Evolutionary conservation across 805 yeast genomes (phyloP).

Genomic region (Myxozyma sirexii): DNA sequence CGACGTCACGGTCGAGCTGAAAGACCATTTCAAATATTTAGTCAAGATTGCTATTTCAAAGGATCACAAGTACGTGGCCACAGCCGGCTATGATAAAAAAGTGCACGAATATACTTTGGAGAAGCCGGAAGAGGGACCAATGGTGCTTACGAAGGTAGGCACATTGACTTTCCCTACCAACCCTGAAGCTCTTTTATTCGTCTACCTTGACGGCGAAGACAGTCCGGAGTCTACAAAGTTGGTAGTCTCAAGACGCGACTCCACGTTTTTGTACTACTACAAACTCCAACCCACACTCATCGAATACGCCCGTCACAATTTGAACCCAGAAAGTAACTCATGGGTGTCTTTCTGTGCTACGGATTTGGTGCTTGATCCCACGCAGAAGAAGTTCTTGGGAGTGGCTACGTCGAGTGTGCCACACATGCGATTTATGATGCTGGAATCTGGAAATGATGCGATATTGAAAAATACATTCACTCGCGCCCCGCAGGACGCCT

Average conservation of each 20-base stretch:
- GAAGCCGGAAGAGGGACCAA: not conserved
- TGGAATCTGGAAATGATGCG: conserved; percentile 40
- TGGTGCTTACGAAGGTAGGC: conserved; percentile 15
- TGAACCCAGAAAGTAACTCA: conserved; percentile 32
- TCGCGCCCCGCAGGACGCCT: conserved; percentile 69
- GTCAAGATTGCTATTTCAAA: conserved; percentile 44
- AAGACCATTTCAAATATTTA: conserved; percentile 48
- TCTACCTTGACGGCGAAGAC: conserved; percentile 2
- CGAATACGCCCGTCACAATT: conserved; percentile 33
- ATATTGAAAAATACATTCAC: conserved; percentile 53
- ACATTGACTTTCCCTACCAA: conserved; percentile 27
- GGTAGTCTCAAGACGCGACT: conserved; percentile 35
- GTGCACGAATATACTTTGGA: conserved; percentile 27
- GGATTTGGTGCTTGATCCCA: conserved; percentile 32
- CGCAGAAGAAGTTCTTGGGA: conserved; percentile 45
- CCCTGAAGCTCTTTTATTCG: conserved; percentile 33
- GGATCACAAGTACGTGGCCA: conserved; percentile 44
- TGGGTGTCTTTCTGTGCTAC: conserved; percentile 36
- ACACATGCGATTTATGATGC: conserved; percentile 66
- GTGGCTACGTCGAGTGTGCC: conserved; percentile 81
- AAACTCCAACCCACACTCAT: conserved; percentile 21
- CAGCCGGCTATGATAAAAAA: conserved; percentile 41
- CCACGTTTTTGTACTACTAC: conserved; percentile 35
- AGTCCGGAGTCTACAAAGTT: conserved; percentile 3
- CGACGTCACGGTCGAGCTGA: conserved; percentile 34